Base-by-base conservation (phyloP, 108 stramenopile genomes). In the Aurantiochytrium sp. region DNA sequence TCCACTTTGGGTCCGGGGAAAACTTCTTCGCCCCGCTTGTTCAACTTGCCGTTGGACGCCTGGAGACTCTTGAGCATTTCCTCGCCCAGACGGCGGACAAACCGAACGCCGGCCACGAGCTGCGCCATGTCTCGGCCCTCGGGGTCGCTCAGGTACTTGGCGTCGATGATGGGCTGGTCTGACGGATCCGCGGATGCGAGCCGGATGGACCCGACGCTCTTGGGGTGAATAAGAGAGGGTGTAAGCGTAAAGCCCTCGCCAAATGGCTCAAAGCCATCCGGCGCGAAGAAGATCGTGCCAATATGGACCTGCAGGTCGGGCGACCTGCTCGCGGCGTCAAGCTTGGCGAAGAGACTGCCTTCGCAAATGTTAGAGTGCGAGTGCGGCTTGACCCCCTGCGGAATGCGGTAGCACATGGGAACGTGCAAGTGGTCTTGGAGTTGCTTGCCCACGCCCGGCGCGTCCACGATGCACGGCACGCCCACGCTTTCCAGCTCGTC, bases 401-500 rank as follows among this genome's bases (percentile, higher is more conserved):
- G 88, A 36, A 88, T 30, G 4, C 32, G 30, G 86, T 59, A 89
- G 52, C 17, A 85, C 86, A 86, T 85, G 21, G 87, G 45, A 5
- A 50, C 68, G 34, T 69, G 69, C 15, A 87, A 34, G 24, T 81
- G 73, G 45, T 81, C 68, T 24, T 85, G 27, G 3, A 37, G 85
- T 3, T 34, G 15, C 5, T 39, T 17, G 10, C 89, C 89, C 55
- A 90, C 89, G 34, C 87, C 89, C 12, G 89, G 86, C 87, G 42
- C 34, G 34, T 90, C 87, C 32, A 87, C 85, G 30, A 89, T 65
- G 4, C 88, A 69, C 12, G 88, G 39, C 22, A 89, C 42, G 27
- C 87, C 55, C 85, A 89, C 87, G 5, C 69, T 73, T 59, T 89
- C 87, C n/a, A 90, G 89, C 37, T 90, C 88, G 21, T 87, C 15